A percentile compares a stretch with the other conserved stretches of the same genome.
Evolutionary conservation across 75 land plant species (phyloP).

Genomic region (Isoetes taiwanensis): DNA sequence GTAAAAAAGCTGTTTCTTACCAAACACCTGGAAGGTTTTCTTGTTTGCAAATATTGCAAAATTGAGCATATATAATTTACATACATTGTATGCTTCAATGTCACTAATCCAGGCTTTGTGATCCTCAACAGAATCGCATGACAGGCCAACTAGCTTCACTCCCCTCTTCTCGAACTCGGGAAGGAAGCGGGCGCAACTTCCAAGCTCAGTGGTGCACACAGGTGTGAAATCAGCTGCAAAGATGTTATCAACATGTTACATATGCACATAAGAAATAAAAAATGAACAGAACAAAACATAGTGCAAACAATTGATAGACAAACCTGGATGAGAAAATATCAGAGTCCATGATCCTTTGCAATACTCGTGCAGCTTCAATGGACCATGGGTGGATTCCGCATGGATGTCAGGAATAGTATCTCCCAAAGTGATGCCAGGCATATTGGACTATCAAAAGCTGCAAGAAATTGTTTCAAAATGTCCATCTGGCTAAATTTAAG

Average conservation of each 20-base stretch:
- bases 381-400: constrained; percentile 75
- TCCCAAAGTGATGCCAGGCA: constrained; percentile 77
- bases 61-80: not conserved
- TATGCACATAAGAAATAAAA: not conserved
- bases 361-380: constrained; percentile 53
- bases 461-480: no score
- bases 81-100: constrained; percentile 58
- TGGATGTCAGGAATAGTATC: constrained; percentile 65
- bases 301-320: not conserved
- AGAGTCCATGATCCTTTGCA: constrained; percentile 47
- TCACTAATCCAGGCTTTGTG: constrained; percentile 79
- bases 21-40: not conserved
- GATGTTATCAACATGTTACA: not conserved
- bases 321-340: constrained; percentile 93
- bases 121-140: constrained; percentile 57
- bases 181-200: constrained; percentile 45
- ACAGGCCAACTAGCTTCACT: constrained; percentile 78
- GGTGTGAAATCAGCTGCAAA: constrained; percentile 80
- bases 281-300: not conserved
- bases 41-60: not conserved
- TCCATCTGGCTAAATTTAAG: no score
- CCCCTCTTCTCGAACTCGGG: constrained; percentile 63
- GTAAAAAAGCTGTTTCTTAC: not conserved
- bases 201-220: constrained; percentile 89
- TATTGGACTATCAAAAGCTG: no score